phyloP scores from a whole-genome alignment of 257 asterid species.

The Nicotiana sylvestris region DNA sequence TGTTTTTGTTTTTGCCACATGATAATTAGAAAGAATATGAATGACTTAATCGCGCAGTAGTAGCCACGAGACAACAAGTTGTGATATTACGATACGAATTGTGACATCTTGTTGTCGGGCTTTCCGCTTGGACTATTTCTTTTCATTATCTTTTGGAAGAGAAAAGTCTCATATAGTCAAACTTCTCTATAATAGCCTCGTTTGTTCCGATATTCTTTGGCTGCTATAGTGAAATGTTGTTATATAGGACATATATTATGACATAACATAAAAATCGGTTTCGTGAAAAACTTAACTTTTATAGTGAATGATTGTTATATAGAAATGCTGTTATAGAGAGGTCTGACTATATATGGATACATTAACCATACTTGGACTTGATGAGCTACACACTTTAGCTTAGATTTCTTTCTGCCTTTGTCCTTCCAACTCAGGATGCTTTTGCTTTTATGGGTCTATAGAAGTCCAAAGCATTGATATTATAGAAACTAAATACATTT shows the following conservation, averaged over 20 bases:
- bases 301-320: too few species aligned
- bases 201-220: too few species aligned
- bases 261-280: too few species aligned
- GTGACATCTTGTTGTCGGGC: background rate
- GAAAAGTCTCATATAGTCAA: background rate
- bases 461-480: background rate
- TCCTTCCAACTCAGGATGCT: background rate
- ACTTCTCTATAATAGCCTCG: too few species aligned
- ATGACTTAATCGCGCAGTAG: background rate
- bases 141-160: background rate
- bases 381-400: background rate
- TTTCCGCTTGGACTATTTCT: background rate
- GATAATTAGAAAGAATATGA: constrained; percentile 10
- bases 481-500: background rate
- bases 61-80: background rate
- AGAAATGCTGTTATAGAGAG: too few species aligned
- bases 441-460: background rate
- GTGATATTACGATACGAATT: background rate
- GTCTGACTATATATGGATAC: background rate
- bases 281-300: too few species aligned
- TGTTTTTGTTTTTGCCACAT: background rate
- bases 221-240: too few species aligned
- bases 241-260: too few species aligned
- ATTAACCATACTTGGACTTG: background rate
- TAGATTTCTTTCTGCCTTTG: background rate